Base-by-base conservation (phyloP, 2,329 filamentous ascomycete species). In the Calonectria pteridis region DNA sequence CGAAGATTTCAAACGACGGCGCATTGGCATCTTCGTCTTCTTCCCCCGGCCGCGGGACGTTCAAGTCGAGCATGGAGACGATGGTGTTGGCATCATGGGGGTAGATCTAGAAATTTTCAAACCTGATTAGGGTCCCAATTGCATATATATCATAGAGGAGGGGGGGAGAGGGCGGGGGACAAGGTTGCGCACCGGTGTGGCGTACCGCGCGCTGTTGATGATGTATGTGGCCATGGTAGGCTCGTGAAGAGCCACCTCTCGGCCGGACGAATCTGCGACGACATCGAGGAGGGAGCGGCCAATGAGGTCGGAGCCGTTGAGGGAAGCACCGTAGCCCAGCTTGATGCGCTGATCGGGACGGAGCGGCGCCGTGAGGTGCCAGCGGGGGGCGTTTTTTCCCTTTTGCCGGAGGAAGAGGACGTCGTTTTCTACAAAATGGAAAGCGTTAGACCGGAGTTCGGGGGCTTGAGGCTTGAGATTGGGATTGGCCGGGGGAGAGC, bases 171-270 rank as follows among this genome's bases (percentile, higher is more conserved):
- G n/a, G n/a, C n/a, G n/a, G n/a, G n/a, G n/a, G n/a, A n/a, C n/a
- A n/a, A n/a, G 35, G 37, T n/a, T 13, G 40, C 74, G 59, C 77
- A 83, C 82, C 79, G 94, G 94, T 68, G 94, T 96, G n/a, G 95
- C 94, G 18, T 93, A 83, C 71, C 94, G 90, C 76, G 89, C 89
- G 62, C 89, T 92, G 73, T 93, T 85, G 59, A 91, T 87, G 67
- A 95, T 91, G 84, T 96, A 96, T 83, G 95, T 92, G 62, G 92
- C 92, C 71, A 97, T 85, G 0, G 92, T 93, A 20, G 94, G 93
- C 75, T 91, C 89, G 68, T 90, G 89, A 50, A 95, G 80, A 73
- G 91, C 87, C 72, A 90, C 91, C 6, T 87, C 81, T 13, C 85
- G 81, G 35, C 87, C 88, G 4, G 77, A 89, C 75, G 85, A 87